Percentiles rank a stretch among this genome's conserved stretches.
These are phyloP conservation scores for Penicillium fuscoglaucum DNA, from an alignment of 2,329 filamentous ascomycete species.

Conservation along the genomic window DNA sequence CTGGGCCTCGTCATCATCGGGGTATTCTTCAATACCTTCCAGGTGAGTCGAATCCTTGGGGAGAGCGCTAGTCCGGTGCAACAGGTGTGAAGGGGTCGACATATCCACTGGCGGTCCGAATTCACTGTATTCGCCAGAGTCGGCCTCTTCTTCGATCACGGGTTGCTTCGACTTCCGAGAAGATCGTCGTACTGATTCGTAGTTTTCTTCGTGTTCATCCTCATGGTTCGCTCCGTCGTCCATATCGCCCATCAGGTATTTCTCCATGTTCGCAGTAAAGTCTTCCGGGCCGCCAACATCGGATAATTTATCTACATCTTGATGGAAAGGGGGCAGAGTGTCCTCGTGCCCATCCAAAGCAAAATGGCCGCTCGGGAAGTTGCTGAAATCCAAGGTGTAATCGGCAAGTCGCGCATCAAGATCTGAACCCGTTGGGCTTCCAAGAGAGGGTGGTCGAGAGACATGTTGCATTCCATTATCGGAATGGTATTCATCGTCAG, in stretches of 20 bases:
- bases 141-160: conserved; percentile 32
- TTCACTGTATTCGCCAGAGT: conserved; percentile 43
- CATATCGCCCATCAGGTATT: conserved; percentile 38
- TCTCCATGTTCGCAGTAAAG: conserved; percentile 45
- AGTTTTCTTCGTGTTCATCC: conserved; percentile 14
- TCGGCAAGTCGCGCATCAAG: conserved; percentile 43
- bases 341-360: conserved; percentile 27
- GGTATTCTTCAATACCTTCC: conserved; percentile 40
- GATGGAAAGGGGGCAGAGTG: conserved; percentile 27
- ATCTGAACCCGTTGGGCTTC: conserved; percentile 32
- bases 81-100: conserved; percentile 45
- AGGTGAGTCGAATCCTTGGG: conserved; percentile 36
- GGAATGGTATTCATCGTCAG: conserved; percentile 13
- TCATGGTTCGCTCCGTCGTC: conserved; percentile 17
- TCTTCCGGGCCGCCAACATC: conserved; percentile 45
- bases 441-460: conserved; percentile 24
- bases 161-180: conserved; percentile 26
- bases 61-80: conserved; percentile 31
- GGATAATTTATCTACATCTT: conserved; percentile 35
- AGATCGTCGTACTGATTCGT: conserved; percentile 18
- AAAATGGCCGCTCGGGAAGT: conserved; percentile 34
- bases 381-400: conserved; percentile 43
- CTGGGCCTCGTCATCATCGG: conserved; percentile 26
- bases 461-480: conserved; percentile 11
- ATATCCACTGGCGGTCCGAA: conserved; percentile 46